Evolutionary conservation across 140 eudicot genomes (phyloP).

Genomic region (Flaveria floridana): DNA sequence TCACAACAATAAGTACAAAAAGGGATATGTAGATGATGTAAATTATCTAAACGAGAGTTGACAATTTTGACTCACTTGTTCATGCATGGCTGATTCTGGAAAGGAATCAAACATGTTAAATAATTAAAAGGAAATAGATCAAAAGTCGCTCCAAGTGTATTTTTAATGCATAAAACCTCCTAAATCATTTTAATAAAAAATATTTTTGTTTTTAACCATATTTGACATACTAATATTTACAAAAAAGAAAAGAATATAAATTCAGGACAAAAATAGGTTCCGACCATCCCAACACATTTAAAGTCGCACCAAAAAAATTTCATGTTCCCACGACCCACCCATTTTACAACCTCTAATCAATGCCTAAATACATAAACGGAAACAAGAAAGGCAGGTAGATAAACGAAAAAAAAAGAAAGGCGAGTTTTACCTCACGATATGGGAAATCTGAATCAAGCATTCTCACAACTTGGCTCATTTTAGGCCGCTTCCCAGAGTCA

Average conservation of each 20-base stretch:
- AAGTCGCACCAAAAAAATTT: background rate
- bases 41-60: background rate
- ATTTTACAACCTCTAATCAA: constrained; percentile 3
- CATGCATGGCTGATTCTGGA: background rate
- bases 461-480: constrained; percentile 90
- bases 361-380: background rate
- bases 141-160: background rate
- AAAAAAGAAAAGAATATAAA: background rate
- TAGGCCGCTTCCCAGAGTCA: constrained; percentile 81
- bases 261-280: background rate
- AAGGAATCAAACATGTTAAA: background rate
- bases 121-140: background rate
- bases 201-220: background rate
- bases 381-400: constrained; percentile 5
- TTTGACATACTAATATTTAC: background rate
- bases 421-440: constrained; percentile 68
- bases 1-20: background rate
- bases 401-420: constrained; percentile 7
- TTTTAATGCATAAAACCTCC: background rate
- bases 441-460: constrained; percentile 90
- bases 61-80: background rate
- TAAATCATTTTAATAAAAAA: background rate
- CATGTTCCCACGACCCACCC: background rate
- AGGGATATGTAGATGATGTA: background rate
- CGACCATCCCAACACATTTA: background rate